Evolutionary conservation across 331 rosid genomes (phyloP).

Genomic region (Acacia pycnantha): DNA sequence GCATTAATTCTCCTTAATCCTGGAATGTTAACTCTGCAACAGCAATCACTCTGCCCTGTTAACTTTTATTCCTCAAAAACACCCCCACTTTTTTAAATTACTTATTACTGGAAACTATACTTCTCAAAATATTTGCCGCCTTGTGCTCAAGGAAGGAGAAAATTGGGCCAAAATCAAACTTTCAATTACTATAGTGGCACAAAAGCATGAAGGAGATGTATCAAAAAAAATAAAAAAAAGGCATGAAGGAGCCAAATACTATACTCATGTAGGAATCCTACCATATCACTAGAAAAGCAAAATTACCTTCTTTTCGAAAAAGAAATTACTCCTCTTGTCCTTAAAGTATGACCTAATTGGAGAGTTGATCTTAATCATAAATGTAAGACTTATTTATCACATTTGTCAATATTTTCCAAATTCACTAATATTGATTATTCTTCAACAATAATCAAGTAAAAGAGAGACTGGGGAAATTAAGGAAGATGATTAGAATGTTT

Average conservation of each 20-base stretch:
- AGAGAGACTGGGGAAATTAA: too few relatives aligned
- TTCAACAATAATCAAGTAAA: too few relatives aligned
- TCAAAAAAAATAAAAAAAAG: too few relatives aligned
- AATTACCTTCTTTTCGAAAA: constrained; percentile 16
- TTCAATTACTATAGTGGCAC: not conserved
- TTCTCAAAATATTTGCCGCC: not conserved
- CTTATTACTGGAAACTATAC: not conserved
- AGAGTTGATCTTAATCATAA: too few relatives aligned
- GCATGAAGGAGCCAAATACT: not conserved
- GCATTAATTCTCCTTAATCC: not conserved
- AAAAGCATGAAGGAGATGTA: not conserved
- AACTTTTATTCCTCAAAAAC: not conserved
- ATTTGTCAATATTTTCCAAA: too few relatives aligned
- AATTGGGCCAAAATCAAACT: not conserved
- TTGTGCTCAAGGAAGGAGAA: not conserved
- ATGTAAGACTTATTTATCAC: too few relatives aligned
- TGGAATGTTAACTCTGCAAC: not conserved
- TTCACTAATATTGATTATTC: too few relatives aligned
- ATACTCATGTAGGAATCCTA: too few relatives aligned
- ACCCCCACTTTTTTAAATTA: too few relatives aligned
- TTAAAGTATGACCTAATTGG: too few relatives aligned
- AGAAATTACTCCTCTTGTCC: not conserved
- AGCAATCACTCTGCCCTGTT: constrained; percentile 5
- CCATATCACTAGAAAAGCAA: not conserved
- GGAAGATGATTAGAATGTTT: too few relatives aligned